Base-by-base conservation (phyloP, 768 basidiomycete species). In the Leccinum fibrillosum region DNA sequence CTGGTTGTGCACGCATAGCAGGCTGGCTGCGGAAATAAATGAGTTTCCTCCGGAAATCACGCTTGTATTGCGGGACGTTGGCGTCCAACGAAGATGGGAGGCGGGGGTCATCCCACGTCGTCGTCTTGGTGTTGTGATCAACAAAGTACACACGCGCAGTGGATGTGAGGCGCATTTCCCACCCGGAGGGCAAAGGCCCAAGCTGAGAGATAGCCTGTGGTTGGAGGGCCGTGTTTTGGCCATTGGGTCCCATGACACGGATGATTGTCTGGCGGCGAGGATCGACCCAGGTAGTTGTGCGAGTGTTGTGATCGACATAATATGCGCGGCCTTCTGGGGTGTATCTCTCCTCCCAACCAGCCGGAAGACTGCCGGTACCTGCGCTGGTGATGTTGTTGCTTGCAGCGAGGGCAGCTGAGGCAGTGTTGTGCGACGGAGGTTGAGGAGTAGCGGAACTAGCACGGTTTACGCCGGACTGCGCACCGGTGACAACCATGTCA, bases 241-340 rank as follows among this genome's bases (percentile, higher is more conserved):
- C 94, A 67, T 86, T 86, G 21, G 94, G 93, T 19, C 93, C 95
- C 88, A 98, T 91, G 50, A 98, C 95, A 61, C 96, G 94, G 59
- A 98, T 89, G 60, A 98, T 84, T 11, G 94, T 94, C 76, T 98
- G 97, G 49, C 97, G 86, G 52, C 97, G 89, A 39, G 97, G 97
- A 72, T 99, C 97, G 23, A 98, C 95, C 97, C 97, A 99, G n/a
- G 97, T 99, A 32, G 97, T 98, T 19, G 97, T 98, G 50, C 97
- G 86, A 11, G 96, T 98, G 71, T 99, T 99, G 77, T 99, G 97
- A 72, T 99, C 97, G 52, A 99, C 97, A 73, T 97, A 99, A 76
- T 99, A 99, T 2, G 97, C 94, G 42, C 97, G 86, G 19, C 97
- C 97, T 76, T 99, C 97, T 0, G 95, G 94, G 3, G 97, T 99